A percentile compares a stretch with the other conserved stretches of the same genome.
These are phyloP conservation scores for Cardamine resedifolia DNA, from an alignment of 345 rosid species.

Conservation along the genomic window DNA sequence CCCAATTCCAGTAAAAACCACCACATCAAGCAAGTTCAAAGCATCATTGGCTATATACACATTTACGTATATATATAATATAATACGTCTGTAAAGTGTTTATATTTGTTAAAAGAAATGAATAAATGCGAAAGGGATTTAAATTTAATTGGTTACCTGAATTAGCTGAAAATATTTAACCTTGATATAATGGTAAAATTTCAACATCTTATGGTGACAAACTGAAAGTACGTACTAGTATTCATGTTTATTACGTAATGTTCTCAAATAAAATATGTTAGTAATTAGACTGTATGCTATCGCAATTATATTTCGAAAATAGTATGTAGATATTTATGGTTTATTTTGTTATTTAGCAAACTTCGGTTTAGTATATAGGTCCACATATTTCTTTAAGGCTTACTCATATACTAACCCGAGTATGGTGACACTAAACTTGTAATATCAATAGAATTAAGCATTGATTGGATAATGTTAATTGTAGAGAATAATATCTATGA, in stretches of 20 bases:
- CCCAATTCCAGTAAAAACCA: neutral
- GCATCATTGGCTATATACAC: neutral
- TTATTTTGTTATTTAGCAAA: too few relatives aligned
- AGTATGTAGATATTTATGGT: neutral
- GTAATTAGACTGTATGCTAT: too few relatives aligned
- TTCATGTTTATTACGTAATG: neutral
- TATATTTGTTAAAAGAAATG: neutral
- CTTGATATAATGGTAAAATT: neutral
- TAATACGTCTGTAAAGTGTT: neutral
- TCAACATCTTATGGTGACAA: neutral
- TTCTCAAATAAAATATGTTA: too few relatives aligned
- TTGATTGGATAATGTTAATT: too few relatives aligned
- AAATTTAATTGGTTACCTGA: neutral
- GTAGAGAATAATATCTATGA: neutral
- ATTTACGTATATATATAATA: neutral
- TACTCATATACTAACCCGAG: too few relatives aligned
- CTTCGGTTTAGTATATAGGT: too few relatives aligned
- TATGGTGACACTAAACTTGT: too few relatives aligned
- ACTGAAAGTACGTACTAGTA: neutral
- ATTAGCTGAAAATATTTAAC: neutral
- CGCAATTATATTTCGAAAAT: neutral
- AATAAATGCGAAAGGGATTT: conserved; percentile 4
- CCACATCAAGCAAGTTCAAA: neutral
- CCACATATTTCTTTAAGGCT: too few relatives aligned
- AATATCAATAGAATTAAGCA: too few relatives aligned